A percentile compares a stretch with the other conserved stretches of the same genome.
Evolutionary conservation across 441 rosid species (phyloP).

Genomic region (Adansonia gregorii): DNA sequence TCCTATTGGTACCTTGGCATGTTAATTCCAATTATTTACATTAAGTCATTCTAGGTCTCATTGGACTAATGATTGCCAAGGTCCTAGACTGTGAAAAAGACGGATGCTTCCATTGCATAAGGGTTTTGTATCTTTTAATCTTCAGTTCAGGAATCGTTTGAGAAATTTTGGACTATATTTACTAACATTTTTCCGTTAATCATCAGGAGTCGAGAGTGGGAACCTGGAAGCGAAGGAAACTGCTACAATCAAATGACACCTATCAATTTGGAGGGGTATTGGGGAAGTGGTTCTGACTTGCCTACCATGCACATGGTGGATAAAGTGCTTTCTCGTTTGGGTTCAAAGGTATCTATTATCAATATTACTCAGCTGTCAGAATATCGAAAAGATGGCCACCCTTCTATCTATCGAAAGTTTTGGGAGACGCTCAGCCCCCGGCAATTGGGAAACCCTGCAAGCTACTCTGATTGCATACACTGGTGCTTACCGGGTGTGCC

Average conservation of each 20-base stretch:
- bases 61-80: background rate
- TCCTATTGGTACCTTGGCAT: slow-evolving; percentile 1
- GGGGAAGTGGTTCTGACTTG: slow-evolving; percentile 93
- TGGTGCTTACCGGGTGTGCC: slow-evolving; percentile 98
- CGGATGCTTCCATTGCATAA: background rate
- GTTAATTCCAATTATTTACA: background rate
- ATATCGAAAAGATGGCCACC: slow-evolving; percentile 95
- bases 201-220: slow-evolving; percentile 89
- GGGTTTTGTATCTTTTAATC: slow-evolving; percentile 3
- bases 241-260: slow-evolving; percentile 79
- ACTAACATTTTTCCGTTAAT: slow-evolving; percentile 15
- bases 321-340: slow-evolving; percentile 54
- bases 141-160: slow-evolving; percentile 2
- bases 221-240: slow-evolving; percentile 72
- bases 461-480: slow-evolving; percentile 90
- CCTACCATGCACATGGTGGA: slow-evolving; percentile 81
- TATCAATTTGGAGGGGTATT: slow-evolving; percentile 57
- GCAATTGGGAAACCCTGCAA: slow-evolving; percentile 61
- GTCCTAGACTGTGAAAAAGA: background rate
- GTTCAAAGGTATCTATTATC: slow-evolving; percentile 71
- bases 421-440: slow-evolving; percentile 75
- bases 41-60: background rate
- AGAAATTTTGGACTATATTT: background rate
- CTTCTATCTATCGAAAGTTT: slow-evolving; percentile 86
- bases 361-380: slow-evolving; percentile 92